Conservation (phyloP, 1,139 yeast species). For the Blastobotrys buckinghamii region DNA sequence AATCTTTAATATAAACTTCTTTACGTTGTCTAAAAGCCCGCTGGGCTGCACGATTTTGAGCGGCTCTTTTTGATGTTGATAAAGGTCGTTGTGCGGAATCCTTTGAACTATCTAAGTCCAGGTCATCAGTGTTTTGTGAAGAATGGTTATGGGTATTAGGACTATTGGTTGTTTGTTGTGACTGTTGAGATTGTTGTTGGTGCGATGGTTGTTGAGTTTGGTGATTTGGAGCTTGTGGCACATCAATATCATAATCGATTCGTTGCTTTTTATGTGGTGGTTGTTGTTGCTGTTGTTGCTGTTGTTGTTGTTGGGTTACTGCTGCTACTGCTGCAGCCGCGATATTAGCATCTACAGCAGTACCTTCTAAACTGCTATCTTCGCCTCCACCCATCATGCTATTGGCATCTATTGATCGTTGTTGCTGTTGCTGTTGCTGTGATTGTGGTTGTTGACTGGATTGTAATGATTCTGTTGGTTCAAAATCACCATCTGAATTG, state of each 20-base stretch:
- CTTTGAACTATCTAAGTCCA: not conserved
- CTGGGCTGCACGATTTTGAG: slow-evolving; percentile 84
- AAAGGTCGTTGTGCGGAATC: slow-evolving; percentile 37
- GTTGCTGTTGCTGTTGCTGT: not conserved
- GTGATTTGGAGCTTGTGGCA: not conserved
- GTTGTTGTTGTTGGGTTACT: not conserved
- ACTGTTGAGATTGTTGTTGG: not conserved
- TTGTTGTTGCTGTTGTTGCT: slow-evolving; percentile 1
- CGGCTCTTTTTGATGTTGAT: slow-evolving; percentile 72
- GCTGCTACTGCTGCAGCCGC: not conserved
- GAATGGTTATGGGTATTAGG: not conserved
- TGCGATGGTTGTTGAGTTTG: not conserved
- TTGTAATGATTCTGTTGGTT: not conserved
- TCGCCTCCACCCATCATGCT: too few species aligned
- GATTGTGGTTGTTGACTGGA: not conserved
- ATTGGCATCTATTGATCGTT: too few species aligned
- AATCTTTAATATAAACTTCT: slow-evolving; percentile 69
- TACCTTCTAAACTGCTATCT: too few species aligned
- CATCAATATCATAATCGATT: not conserved
- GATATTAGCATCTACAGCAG: not conserved
- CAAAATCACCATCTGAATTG: not conserved
- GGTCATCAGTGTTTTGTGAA: too few species aligned
- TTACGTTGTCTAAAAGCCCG: slow-evolving; percentile 79
- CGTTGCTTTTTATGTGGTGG: not conserved
- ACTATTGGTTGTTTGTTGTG: not conserved